Evolutionary conservation across 768 basidiomycete species (phyloP).

Genomic region (Pisolithus tinctorius): DNA sequence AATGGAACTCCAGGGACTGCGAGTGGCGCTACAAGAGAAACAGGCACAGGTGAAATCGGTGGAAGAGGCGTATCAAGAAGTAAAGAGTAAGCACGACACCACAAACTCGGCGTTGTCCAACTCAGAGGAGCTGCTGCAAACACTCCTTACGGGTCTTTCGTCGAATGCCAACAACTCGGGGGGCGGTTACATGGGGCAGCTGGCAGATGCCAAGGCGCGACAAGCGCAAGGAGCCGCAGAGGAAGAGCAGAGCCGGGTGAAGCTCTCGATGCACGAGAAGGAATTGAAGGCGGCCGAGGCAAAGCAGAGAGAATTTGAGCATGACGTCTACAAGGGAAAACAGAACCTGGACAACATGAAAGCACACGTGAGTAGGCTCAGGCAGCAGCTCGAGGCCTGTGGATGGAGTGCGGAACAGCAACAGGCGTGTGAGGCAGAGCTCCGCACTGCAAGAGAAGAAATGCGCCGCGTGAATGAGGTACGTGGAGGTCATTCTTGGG

Average conservation of each 20-base stretch:
- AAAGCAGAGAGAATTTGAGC: slow-evolving; percentile 76
- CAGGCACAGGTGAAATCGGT: slow-evolving; percentile 50
- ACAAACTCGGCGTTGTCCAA: slow-evolving; percentile 57
- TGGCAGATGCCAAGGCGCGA: slow-evolving; percentile 75
- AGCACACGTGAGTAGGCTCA: slow-evolving; percentile 50
- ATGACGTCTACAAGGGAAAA: slow-evolving; percentile 72
- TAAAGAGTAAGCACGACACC: slow-evolving; percentile 64
- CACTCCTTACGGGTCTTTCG: slow-evolving; percentile 86
- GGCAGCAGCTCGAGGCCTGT: slow-evolving; percentile 45
- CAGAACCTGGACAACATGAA: slow-evolving; percentile 58
- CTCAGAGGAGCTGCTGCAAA: slow-evolving; percentile 91
- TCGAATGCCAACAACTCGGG: slow-evolving; percentile 59
- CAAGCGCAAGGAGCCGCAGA: slow-evolving; percentile 75
- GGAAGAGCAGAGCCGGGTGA: slow-evolving; percentile 73
- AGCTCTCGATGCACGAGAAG: slow-evolving; percentile 69
- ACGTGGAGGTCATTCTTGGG: slow-evolving; percentile 8
- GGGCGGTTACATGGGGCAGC: slow-evolving; percentile 95
- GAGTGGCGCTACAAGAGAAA: slow-evolving; percentile 52
- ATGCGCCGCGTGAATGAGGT: slow-evolving; percentile 63
- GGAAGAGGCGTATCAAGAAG: slow-evolving; percentile 44
- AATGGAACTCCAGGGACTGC: slow-evolving; percentile 56
- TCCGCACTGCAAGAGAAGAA: slow-evolving; percentile 45
- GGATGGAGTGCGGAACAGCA: slow-evolving; percentile 81
- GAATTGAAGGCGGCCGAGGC: slow-evolving; percentile 74
- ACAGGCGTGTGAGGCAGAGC: slow-evolving; percentile 42